phyloP scores from a whole-genome alignment of 2,329 filamentous ascomycete species.

The Purpureocillium lavendulum region DNA sequence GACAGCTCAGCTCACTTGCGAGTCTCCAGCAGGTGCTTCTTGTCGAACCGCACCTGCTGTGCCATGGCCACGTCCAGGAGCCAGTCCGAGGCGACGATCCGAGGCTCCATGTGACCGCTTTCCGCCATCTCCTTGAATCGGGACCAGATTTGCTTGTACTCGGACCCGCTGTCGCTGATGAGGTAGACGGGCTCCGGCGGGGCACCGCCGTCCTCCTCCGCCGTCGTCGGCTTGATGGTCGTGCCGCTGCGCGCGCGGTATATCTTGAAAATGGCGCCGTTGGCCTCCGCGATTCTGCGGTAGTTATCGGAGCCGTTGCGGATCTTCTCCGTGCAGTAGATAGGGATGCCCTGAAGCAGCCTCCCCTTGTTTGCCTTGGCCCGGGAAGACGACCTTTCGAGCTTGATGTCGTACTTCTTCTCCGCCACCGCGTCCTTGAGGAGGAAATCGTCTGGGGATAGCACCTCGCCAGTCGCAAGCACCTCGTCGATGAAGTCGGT shows the following conservation, averaged over 20 bases:
- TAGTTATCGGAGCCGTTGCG: conserved; percentile 78
- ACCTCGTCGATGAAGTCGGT: conserved; percentile 72
- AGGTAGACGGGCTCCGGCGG: conserved; percentile 72
- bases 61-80: conserved; percentile 81
- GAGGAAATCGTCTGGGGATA: conserved; percentile 55
- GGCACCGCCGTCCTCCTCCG: conserved; percentile 53
- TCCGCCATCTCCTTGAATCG: conserved; percentile 73
- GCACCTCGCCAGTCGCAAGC: conserved; percentile 58
- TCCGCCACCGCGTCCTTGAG: conserved; percentile 69
- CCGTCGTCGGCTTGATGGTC: conserved; percentile 55
- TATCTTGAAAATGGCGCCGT: conserved; percentile 73
- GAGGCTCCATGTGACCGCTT: conserved; percentile 69
- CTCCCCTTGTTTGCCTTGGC: conserved; percentile 70
- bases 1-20: no score
- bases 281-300: conserved; percentile 76
- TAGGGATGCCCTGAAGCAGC: conserved; percentile 65
- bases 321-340: conserved; percentile 79
- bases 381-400: conserved; percentile 58
- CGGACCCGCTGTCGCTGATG: conserved; percentile 57
- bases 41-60: conserved; percentile 65
- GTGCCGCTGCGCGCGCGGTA: conserved; percentile 68
- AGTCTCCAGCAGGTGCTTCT: conserved; percentile 50
- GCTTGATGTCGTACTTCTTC: conserved; percentile 57
- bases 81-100: conserved; percentile 84
- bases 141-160: conserved; percentile 69